phyloP scores from a whole-genome alignment of 495 filamentous ascomycete genomes.

The Daldinia loculata region DNA sequence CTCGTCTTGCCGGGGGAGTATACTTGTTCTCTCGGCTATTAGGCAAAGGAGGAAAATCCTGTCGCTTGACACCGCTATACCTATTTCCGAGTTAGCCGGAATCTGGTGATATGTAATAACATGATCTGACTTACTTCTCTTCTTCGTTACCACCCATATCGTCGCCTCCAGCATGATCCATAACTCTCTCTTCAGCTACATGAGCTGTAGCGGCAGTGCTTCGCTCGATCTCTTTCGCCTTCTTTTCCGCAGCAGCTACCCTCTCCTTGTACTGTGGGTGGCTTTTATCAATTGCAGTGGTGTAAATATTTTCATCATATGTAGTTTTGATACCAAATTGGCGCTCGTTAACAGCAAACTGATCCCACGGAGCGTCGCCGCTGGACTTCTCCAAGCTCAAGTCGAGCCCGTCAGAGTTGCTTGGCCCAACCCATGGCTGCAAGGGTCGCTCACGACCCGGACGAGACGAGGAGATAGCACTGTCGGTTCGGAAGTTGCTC shows the following conservation, averaged over 20 bases:
- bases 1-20: constrained; percentile 85
- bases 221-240: constrained; percentile 89
- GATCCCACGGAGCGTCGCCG: constrained; percentile 76
- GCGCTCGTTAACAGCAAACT: constrained; percentile 89
- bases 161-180: constrained; percentile 60
- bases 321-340: constrained; percentile 86
- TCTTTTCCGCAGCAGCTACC: constrained; percentile 77
- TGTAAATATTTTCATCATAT: constrained; percentile 95
- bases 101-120: neutral
- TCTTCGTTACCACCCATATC: constrained; percentile 79
- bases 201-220: constrained; percentile 75
- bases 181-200: constrained; percentile 87
- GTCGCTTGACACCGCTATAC: constrained; percentile 90
- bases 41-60: constrained; percentile 71
- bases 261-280: constrained; percentile 82
- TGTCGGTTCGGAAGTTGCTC: constrained; percentile 80
- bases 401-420: constrained; percentile 66
- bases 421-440: constrained; percentile 82
- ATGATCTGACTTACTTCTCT: constrained; percentile 72
- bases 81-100: constrained; percentile 57
- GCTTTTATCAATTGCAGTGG: constrained; percentile 82
- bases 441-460: constrained; percentile 75
- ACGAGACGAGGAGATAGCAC: constrained; percentile 82
- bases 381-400: constrained; percentile 70
- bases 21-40: constrained; percentile 74